Evolutionary conservation across 2,329 filamentous ascomycete species (phyloP), one percentile per base, ranked within the genome.

Genomic region (Cephalotrichum gorgonifer): DNA sequence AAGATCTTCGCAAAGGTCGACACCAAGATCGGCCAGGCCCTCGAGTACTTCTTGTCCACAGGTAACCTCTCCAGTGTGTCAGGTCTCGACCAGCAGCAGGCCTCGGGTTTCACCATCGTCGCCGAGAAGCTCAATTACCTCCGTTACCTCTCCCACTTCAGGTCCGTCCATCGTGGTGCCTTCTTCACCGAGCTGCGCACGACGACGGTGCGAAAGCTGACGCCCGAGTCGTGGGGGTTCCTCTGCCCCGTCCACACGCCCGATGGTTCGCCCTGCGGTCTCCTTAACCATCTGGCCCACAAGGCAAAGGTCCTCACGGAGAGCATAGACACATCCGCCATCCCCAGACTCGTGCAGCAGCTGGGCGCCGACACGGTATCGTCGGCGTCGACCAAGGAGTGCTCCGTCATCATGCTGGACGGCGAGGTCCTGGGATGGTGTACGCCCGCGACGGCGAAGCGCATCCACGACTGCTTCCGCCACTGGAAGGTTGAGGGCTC

Each of bases 121-220:
- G 93, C 93, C 3, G 93, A 98, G 64, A 97, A 97, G 75, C 91
- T 98, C 63, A 98, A 98, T 71, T 98, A 97, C 64, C 81, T 95
- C 60, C 88, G 93, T 59, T 98, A 97, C 71, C 95, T 98, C 70
- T 93, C 88, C 66, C 93, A 98, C 67, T 98, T 98, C 77, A 86
- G 93, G 56, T 96, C 96, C 89, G 88, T 98, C 51, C 93, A 98
- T 71, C 83, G 93, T 81, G 93, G 93, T 74, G 93, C 88, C 63
- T 98, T 98, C 78, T 98, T 98, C 65, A 93, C 93, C 3, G 88
- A 97, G 64, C 70, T 98, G 55, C 97, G 96, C 70, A 98, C 93
- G 0, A 98, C 93, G 0, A 93, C 93, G 0, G 93, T 98, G 46
- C 81, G 93, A 71, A 98, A 97, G 66, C 73, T 98, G 57, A 71